Evolutionary conservation across 202 grass and related monocot genomes (phyloP).

Genomic region (Saccharum hybrid): DNA sequence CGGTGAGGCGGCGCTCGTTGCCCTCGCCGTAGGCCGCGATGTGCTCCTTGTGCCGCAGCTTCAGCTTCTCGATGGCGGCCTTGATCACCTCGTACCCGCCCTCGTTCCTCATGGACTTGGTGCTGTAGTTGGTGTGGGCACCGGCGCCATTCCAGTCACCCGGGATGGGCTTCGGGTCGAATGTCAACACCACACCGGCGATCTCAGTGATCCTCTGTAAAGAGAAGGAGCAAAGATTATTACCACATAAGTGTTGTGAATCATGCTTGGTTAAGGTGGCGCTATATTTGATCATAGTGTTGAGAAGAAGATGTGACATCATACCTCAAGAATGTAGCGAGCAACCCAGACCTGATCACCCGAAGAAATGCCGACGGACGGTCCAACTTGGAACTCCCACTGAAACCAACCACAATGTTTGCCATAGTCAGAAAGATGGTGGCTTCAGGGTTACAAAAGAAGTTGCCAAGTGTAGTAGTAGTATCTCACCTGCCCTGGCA

Average conservation of each 20-base stretch:
- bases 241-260: not conserved
- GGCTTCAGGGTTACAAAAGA: not conserved
- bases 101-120: constrained; percentile 93
- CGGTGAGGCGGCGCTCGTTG: constrained; percentile 94
- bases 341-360: constrained; percentile 87
- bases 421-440: not conserved
- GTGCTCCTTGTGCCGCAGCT: constrained; percentile 78
- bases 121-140: constrained; percentile 96
- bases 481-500: constrained; percentile 87
- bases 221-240: too few relatives aligned
- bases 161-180: constrained; percentile 94
- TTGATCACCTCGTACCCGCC: constrained; percentile 84
- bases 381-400: constrained; percentile 99
- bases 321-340: constrained; percentile 98
- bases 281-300: not conserved
- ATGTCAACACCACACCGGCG: constrained; percentile 78
- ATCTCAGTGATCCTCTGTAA: constrained; percentile 95
- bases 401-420: constrained; percentile 42
- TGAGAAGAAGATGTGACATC: not conserved
- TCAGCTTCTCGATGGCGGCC: constrained; percentile 77
- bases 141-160: constrained; percentile 99
- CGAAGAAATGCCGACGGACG: constrained; percentile 74
- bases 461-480: not conserved
- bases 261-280: not conserved
- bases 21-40: constrained; percentile 94